These are phyloP conservation scores for Mycotypha africana DNA, from an alignment of 371 early-diverging fungal species.

Conservation along the genomic window DNA sequence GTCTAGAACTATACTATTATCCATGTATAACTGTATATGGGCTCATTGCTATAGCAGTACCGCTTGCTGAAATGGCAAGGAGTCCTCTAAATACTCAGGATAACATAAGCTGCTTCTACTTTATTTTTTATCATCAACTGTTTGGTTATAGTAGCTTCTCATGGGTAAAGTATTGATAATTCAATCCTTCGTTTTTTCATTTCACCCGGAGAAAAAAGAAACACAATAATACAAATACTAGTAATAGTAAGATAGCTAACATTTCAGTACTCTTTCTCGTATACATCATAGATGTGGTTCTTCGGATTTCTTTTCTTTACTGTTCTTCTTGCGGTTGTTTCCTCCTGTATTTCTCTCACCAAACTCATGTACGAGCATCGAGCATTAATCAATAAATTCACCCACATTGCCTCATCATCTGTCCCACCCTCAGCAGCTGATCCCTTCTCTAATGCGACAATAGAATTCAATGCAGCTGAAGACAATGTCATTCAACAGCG, in stretches of 20 bases:
- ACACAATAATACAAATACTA: neutral
- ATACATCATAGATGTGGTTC: conserved; percentile 31
- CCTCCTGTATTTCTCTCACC: conserved; percentile 10
- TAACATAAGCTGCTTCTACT: conserved; percentile 12
- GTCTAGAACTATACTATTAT: conserved; percentile 2
- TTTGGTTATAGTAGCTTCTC: conserved; percentile 4
- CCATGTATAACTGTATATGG: conserved; percentile 6
- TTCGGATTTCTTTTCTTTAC: conserved; percentile 18
- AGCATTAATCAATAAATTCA: neutral
- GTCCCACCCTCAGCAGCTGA: too few relatives aligned
- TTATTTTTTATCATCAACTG: conserved; percentile 6
- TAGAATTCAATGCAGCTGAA: neutral
- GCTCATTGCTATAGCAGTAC: conserved; percentile 5
- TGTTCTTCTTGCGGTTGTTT: conserved; percentile 8
- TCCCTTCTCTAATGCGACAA: too few relatives aligned
- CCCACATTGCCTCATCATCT: neutral
- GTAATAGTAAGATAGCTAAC: neutral
- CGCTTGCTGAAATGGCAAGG: conserved; percentile 9
- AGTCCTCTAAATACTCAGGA: too few relatives aligned
- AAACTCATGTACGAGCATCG: conserved; percentile 14
- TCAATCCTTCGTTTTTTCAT: too few relatives aligned
- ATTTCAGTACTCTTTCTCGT: too few relatives aligned
- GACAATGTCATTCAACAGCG: neutral
- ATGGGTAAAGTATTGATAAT: too few relatives aligned
- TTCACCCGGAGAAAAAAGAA: too few relatives aligned